Percentiles rank a stretch among this genome's conserved stretches.
Conservation (phyloP, 1,284 basidiomycete species). For the Malassezia nana region DNA sequence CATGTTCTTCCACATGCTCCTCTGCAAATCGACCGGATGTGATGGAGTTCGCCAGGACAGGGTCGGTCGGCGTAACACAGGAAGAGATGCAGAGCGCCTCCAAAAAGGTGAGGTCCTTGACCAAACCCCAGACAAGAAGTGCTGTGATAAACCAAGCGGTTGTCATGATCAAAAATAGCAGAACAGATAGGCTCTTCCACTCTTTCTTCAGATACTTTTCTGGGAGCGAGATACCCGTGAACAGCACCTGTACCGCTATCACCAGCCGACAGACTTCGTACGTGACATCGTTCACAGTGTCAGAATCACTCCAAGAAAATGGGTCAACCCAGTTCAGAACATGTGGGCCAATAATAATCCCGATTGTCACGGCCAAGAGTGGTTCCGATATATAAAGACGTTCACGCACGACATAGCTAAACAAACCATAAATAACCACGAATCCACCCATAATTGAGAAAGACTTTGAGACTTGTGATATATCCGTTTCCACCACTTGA, state of each 20-base stretch:
- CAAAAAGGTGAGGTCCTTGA: constrained; percentile 47
- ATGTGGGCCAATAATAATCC: constrained; percentile 41
- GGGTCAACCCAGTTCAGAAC: constrained; percentile 45
- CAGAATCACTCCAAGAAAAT: constrained; percentile 26
- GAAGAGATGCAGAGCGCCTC: constrained; percentile 49
- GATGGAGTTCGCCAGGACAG: constrained; percentile 48
- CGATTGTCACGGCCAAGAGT: constrained; percentile 37
- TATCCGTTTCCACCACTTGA: constrained; percentile 31
- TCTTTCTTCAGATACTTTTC: constrained; percentile 43
- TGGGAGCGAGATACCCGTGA: constrained; percentile 50
- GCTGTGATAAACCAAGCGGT: constrained; percentile 49
- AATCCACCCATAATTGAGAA: constrained; percentile 42
- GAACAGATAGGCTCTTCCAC: constrained; percentile 40
- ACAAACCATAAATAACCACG: constrained; percentile 43
- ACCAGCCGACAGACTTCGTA: constrained; percentile 49
- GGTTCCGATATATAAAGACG: constrained; percentile 44
- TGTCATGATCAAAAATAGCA: constrained; percentile 50
- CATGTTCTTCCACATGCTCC: constrained; percentile 48
- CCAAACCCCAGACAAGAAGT: constrained; percentile 46
- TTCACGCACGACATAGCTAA: constrained; percentile 43
- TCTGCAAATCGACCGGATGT: constrained; percentile 49
- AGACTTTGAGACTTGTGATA: constrained; percentile 36
- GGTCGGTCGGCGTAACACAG: constrained; percentile 50
- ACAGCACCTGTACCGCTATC: constrained; percentile 47
- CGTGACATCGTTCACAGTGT: constrained; percentile 41